Base-by-base conservation (phyloP, 116 monocot genomes). In the Phalaenopsis hybrid region DNA sequence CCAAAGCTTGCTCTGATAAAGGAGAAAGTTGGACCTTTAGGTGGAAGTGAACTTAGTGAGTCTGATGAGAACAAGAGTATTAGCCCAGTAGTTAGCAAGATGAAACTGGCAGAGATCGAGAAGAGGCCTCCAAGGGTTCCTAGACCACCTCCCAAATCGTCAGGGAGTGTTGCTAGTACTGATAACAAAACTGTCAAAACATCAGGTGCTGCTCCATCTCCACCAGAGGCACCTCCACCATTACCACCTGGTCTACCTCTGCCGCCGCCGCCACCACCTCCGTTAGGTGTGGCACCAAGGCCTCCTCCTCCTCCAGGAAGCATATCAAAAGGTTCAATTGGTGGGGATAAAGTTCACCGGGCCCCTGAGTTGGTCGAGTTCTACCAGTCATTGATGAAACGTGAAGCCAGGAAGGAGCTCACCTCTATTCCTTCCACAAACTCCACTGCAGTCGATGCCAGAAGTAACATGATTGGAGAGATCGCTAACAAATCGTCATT, bases 401-500 rank as follows among this genome's bases (percentile, higher is more conserved):
- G 96, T 21, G 94, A 94, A 72, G 85, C 86, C 4, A 96, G 94
- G 88, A 96, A 91, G 82, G 91, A 95, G 0, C 74, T 77, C 25
- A 17, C 89, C 11, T 79, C 92, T 0, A 5, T 87, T 6, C 83
- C 81, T 70, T 81, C 91, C 2, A 49, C 91, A 37, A 58, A 88
- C 63, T 91, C 94, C 63, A 88, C 33, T 74, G 80, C 86, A 55
- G 83, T 86, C 25, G 91, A 90, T 88, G 89, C 82, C 57, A 91
- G 94, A 85, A 94, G 86, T 80, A 96, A 91, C 79, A 94, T 96
- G 94, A 91, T 96, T 69, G 96, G 96, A 67, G 96, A 96, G 85
- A 96, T 96, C 79, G 92, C 84, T n/a, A 96, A 96, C 80, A 83
- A 88, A 85, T 96, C 96, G 37, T 65, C 90, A 28, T 96, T 96